Percentiles rank a stretch among this genome's conserved stretches.
Evolutionary conservation across 176 grass and related monocot species (phyloP).

Genomic region (Phoenix roebelenii): DNA sequence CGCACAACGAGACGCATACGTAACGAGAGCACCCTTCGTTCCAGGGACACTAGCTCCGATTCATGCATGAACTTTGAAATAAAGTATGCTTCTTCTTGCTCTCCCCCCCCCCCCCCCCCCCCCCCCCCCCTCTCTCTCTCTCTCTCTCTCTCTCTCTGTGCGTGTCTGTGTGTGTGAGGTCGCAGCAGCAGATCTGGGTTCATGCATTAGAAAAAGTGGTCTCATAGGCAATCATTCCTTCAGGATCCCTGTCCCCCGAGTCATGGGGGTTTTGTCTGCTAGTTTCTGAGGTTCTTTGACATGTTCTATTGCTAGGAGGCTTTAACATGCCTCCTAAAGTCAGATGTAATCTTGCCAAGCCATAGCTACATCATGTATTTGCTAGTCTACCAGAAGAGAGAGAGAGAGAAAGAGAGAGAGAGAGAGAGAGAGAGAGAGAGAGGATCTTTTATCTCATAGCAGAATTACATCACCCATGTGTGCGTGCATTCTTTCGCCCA

Average conservation of each 20-base stretch:
- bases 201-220: background rate
- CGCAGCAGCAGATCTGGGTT: background rate
- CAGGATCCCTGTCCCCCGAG: background rate
- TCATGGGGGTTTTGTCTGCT: background rate
- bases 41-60: background rate
- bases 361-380: too few relatives aligned
- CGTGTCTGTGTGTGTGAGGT: background rate
- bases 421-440: too few relatives aligned
- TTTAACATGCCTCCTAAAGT: too few relatives aligned
- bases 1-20: background rate
- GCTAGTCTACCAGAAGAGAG: too few relatives aligned
- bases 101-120: background rate
- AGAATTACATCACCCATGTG: too few relatives aligned
- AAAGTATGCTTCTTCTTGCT: background rate
- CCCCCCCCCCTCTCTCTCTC: background rate
- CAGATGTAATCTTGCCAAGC: too few relatives aligned
- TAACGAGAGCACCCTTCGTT: background rate
- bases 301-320: too few relatives aligned
- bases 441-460: too few relatives aligned
- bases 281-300: background rate
- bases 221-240: background rate
- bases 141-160: background rate
- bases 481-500: too few relatives aligned
- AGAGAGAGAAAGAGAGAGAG: too few relatives aligned
- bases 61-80: background rate